Evolutionary conservation across 2,329 filamentous ascomycete genomes (phyloP).

Genomic region (Botrytis elliptica): DNA sequence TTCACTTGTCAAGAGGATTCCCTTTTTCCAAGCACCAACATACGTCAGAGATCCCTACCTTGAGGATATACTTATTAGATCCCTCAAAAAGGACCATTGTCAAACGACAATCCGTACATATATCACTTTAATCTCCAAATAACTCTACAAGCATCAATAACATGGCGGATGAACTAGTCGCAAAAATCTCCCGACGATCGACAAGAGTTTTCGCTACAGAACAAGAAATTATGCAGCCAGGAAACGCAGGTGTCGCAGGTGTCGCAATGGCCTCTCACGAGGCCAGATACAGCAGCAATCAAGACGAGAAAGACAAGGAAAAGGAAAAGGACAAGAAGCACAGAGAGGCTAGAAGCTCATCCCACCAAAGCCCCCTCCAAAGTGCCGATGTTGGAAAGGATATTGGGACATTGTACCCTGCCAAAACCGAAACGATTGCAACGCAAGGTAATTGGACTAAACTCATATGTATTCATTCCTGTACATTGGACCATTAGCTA

Average conservation of each 20-base stretch:
- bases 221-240: constrained; percentile 21
- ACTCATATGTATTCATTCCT: neutral
- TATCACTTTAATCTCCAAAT: neutral
- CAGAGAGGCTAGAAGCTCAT: constrained; percentile 15
- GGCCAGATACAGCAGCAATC: constrained; percentile 10
- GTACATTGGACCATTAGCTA: constrained; percentile 7
- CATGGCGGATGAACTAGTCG: constrained; percentile 22
- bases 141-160: neutral
- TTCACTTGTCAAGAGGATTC: constrained; percentile 10
- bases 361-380: constrained; percentile 17
- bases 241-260: constrained; percentile 2
- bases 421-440: constrained; percentile 24
- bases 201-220: constrained; percentile 29
- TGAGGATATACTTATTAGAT: neutral
- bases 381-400: constrained; percentile 27
- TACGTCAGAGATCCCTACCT: neutral
- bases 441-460: constrained; percentile 27
- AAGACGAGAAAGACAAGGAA: constrained; percentile 25
- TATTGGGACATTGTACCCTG: constrained; percentile 25
- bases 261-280: constrained; percentile 11
- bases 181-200: constrained; percentile 30
- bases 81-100: neutral
- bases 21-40: neutral
- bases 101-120: neutral
- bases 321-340: constrained; percentile 20